Conservation (phyloP, 257 asterid species). For the Solanum phureja region DNA sequence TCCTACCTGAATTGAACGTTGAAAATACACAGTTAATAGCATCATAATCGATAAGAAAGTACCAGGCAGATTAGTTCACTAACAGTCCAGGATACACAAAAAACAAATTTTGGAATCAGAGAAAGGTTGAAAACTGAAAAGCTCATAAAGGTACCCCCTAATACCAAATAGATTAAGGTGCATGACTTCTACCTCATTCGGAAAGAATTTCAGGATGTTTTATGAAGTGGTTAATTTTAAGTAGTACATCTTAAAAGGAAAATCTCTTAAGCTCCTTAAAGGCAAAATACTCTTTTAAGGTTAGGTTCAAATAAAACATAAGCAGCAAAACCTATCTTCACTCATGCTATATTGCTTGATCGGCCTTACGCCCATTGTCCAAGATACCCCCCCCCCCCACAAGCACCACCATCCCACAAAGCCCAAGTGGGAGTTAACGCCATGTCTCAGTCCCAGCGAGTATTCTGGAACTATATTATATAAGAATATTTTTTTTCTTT, state of each 20-base stretch:
- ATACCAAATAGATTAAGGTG: background rate
- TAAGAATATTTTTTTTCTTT: background rate
- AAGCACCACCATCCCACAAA: background rate
- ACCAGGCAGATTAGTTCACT: background rate
- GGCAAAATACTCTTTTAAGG: background rate
- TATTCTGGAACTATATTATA: background rate
- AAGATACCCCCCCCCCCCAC: background rate
- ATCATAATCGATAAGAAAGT: background rate
- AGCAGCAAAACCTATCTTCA: background rate
- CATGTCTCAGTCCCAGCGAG: background rate
- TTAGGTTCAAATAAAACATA: background rate
- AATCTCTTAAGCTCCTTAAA: background rate
- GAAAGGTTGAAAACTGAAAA: background rate
- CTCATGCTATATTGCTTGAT: background rate
- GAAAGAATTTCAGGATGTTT: background rate
- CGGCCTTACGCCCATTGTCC: background rate
- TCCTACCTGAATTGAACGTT: conserved; percentile 35
- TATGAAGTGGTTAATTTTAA: background rate
- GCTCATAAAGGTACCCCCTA: background rate
- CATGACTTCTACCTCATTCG: background rate
- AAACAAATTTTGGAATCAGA: background rate
- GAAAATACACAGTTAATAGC: background rate
- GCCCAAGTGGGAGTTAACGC: background rate
- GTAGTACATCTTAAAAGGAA: background rate
- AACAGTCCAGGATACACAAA: background rate